Conservation (phyloP, 169 alveolate genomes). For the Plasmodium malariae region DNA sequence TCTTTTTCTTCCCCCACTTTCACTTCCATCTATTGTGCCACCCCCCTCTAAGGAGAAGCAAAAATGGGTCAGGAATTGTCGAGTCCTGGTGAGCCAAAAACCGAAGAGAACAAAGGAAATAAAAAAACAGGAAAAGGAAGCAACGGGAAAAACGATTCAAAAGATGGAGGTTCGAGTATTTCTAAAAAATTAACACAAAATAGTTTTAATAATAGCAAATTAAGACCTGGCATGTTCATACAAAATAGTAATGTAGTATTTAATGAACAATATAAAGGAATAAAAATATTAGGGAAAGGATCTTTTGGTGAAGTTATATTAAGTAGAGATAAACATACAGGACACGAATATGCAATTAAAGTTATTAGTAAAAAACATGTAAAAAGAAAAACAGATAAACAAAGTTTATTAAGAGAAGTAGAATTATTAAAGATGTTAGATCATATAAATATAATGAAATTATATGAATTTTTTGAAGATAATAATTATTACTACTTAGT, state of each 20-base stretch:
- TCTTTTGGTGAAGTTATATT: constrained; percentile 94
- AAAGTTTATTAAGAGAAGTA: constrained; percentile 89
- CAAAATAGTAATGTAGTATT: constrained; percentile 89
- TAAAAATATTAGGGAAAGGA: constrained; percentile 93
- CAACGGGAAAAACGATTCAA: constrained; percentile 13
- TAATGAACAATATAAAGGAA: constrained; percentile 90
- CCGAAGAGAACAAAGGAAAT: constrained; percentile 26
- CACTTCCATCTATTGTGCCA: background rate
- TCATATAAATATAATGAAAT: constrained; percentile 93
- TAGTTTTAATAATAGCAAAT: constrained; percentile 60
- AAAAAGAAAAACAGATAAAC: constrained; percentile 89
- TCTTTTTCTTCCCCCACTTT: background rate
- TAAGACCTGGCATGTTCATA: constrained; percentile 93
- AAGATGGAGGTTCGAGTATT: constrained; percentile 10
- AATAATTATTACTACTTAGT: constrained; percentile 90
- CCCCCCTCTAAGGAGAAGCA: background rate
- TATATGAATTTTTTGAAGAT: constrained; percentile 93
- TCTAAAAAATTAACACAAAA: constrained; percentile 42
- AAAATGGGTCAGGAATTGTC: constrained; percentile 64
- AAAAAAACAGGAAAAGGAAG: constrained; percentile 38
- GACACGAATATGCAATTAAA: constrained; percentile 93
- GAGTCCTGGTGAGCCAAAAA: constrained; percentile 19
- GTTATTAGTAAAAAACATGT: constrained; percentile 91
- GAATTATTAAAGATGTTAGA: constrained; percentile 89
- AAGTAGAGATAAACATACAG: constrained; percentile 90